phyloP scores from a whole-genome alignment of 345 rosid species.

The Ceriops zippeliana region DNA sequence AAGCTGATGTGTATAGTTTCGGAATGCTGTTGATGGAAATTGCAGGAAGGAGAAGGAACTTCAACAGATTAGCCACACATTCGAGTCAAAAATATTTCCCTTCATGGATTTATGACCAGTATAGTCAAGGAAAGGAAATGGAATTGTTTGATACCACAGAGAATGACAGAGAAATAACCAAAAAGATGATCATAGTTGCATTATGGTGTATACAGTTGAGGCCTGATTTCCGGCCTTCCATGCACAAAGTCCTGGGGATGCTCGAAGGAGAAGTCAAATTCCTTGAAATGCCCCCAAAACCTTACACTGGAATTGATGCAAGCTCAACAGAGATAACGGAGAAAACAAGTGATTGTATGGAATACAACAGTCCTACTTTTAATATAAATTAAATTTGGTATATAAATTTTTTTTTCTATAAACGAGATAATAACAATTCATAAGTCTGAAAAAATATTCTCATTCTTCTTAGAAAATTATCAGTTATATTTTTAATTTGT shows the following conservation, averaged over 20 bases:
- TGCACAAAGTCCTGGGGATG: neutral
- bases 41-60: constrained; percentile 1
- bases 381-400: no score
- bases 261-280: neutral
- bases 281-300: neutral
- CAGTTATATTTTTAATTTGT: no score
- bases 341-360: neutral
- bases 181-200: neutral
- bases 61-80: neutral
- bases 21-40: constrained; percentile 13
- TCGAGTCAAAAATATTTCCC: neutral
- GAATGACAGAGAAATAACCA: neutral
- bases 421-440: no score
- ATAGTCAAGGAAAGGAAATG: neutral
- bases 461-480: no score
- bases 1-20: constrained; percentile 18
- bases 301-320: neutral
- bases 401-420: no score
- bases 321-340: neutral
- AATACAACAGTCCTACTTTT: no score
- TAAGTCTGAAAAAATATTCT: no score
- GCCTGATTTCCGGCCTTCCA: neutral
- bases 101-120: neutral
- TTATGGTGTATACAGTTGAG: constrained; percentile 1
- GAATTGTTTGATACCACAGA: neutral